Percentiles rank a stretch among this genome's conserved stretches.
Evolutionary conservation across 306 rosid genomes (phyloP).

Genomic region (Cicer chorassanicum): DNA sequence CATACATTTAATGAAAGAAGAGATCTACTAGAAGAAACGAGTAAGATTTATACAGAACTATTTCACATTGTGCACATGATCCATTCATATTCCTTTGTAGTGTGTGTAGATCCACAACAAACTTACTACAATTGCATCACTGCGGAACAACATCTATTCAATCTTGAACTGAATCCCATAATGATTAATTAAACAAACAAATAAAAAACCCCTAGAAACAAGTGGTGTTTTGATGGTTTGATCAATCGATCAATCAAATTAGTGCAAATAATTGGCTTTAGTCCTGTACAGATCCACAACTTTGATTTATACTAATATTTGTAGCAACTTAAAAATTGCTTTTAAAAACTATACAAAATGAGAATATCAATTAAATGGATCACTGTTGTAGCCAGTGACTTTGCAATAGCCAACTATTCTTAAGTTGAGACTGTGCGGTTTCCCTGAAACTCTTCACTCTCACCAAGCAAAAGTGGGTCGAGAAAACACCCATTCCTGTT

Average conservation of each 20-base stretch:
- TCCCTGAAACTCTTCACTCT: constrained; percentile 59
- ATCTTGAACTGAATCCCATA: constrained; percentile 2
- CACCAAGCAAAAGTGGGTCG: constrained; percentile 70
- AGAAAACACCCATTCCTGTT: constrained; percentile 41
- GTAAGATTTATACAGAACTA: neutral
- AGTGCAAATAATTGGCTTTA: neutral
- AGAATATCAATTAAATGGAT: neutral
- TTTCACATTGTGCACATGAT: neutral
- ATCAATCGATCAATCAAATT: neutral
- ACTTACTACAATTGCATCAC: too few relatives aligned
- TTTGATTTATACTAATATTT: neutral
- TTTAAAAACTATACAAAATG: constrained; percentile 3
- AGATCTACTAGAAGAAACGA: neutral
- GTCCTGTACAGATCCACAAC: constrained; percentile 33
- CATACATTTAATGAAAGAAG: neutral
- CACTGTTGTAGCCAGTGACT: constrained; percentile 44
- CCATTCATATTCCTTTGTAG: neutral
- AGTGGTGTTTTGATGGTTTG: neutral
- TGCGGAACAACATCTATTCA: neutral
- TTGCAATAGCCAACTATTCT: constrained; percentile 68
- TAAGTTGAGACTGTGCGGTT: constrained; percentile 66
- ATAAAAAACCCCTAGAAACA: neutral
- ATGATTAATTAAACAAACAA: neutral
- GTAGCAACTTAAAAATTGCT: neutral
- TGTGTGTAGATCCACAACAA: neutral